A percentile compares a stretch with the other conserved stretches of the same genome.
Evolutionary conservation across 371 early-diverging fungal genomes (phyloP).

Genomic region (Polyrhizophydium stewartii): DNA sequence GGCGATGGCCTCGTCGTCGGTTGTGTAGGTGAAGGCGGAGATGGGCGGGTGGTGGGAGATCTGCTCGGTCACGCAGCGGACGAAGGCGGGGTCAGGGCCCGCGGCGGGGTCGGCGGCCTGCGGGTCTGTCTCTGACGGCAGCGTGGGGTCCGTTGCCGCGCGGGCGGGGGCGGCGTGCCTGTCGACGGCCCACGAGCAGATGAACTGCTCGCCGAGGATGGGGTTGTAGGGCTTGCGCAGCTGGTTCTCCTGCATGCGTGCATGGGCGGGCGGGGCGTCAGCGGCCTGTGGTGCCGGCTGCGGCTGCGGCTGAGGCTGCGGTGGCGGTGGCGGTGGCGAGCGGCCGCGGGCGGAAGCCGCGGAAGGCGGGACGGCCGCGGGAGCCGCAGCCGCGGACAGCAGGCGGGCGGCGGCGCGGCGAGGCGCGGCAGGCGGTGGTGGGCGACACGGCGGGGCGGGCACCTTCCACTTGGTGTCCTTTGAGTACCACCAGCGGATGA

Average conservation of each 20-base stretch:
- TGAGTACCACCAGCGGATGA: slow-evolving; percentile 64
- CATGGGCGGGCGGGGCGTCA: no score
- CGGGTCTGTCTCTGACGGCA: not conserved
- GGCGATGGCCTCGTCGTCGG: slow-evolving; percentile 72
- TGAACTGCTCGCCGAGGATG: slow-evolving; percentile 87
- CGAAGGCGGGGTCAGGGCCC: slow-evolving; percentile 15
- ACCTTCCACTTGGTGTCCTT: slow-evolving; percentile 62
- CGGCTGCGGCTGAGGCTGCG: no score
- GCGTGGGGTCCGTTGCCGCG: slow-evolving; percentile 6
- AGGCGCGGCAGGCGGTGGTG: no score
- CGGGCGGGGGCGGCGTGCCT: no score
- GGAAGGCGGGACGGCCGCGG: no score
- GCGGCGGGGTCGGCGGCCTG: not conserved
- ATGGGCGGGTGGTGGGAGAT: slow-evolving; percentile 95
- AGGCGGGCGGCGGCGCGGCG: no score
- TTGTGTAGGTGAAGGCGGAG: slow-evolving; percentile 80
- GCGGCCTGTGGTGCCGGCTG: no score
- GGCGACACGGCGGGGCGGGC: no score
- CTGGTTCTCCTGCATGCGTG: slow-evolving; percentile 49
- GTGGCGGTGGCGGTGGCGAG: no score
- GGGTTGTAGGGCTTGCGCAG: slow-evolving; percentile 97
- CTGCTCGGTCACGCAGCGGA: slow-evolving; percentile 84
- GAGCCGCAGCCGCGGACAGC: not conserved
- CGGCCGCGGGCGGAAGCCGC: no score
- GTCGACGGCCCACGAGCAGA: slow-evolving; percentile 62